phyloP scores from a whole-genome alignment of 768 basidiomycete genomes.

The Inosperma sp. region DNA sequence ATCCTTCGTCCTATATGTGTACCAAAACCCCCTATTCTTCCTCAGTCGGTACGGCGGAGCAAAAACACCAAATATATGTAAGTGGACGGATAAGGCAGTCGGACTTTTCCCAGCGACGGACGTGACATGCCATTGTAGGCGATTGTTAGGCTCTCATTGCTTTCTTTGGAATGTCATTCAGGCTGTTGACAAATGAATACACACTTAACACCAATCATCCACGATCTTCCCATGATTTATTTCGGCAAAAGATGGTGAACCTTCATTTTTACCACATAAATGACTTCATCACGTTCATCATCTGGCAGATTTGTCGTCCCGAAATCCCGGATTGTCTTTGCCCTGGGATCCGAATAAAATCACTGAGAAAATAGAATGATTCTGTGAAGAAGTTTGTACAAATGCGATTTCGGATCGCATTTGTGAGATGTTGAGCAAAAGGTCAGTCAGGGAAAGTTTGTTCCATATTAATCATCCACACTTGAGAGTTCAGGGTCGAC shows the following conservation, averaged over 20 bases:
- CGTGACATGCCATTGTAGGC: neutral
- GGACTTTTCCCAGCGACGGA: too few relatives aligned
- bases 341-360: slow-evolving; percentile 1
- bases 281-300: slow-evolving; percentile 2
- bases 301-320: neutral
- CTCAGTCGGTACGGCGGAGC: too few relatives aligned
- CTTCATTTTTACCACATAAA: neutral
- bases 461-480: too few relatives aligned
- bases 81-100: too few relatives aligned
- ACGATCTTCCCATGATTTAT: neutral
- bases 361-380: too few relatives aligned
- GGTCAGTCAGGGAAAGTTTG: too few relatives aligned
- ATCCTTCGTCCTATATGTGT: too few relatives aligned
- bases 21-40: too few relatives aligned
- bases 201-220: neutral
- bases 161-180: too few relatives aligned
- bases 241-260: neutral
- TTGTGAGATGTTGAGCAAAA: neutral
- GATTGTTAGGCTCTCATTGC: neutral
- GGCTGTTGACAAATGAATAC: too few relatives aligned
- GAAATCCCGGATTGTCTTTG: neutral
- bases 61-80: too few relatives aligned
- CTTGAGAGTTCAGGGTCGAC: too few relatives aligned
- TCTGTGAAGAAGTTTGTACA: neutral
- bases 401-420: neutral